Base-by-base conservation (phyloP, 306 rosid genomes). In the Dryas octopetala region DNA sequence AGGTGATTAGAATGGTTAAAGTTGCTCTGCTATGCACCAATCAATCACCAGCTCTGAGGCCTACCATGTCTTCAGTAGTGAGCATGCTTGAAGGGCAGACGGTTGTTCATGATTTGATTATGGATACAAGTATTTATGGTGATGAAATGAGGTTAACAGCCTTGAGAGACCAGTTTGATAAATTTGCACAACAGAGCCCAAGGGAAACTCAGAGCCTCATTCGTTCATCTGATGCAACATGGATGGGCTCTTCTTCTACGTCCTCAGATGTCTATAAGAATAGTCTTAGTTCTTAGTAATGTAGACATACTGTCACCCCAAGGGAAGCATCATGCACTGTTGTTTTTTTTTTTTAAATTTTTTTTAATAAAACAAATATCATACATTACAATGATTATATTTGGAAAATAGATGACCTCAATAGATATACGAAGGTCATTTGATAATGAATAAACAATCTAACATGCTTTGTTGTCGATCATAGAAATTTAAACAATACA, bases 1-100 rank as follows among this genome's bases (percentile, higher is more conserved):
- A 74, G 58, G 77, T 19, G 5, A 11, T 47, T 28, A 5, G 13
- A 61, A 74, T 74, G 69, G 69, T 52, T 1, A 74, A 74, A 49
- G 77, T 74, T 5, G 77, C 77, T 9, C 44, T 74, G 19, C 6
- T 73, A 5, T 74, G 77, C 70, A 74, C 69, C 69, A 74, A 74
- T 48, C 44, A 69, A 5, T 54, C 77, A 5, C 69, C 77, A 9
- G 66, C 70, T 0, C 60, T 74, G 9, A 15, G 77, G 77, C 77
- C 77, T 16, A 61, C 51, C 1, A 74, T 62, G 77, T 74, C 77
- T 7, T 13, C 44, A 9, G 77, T 49, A 16, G 61, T 49, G 77
- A 74, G 77, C 2, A 59, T 74, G 68, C 69, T 74, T 6, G 77
- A 74, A 74, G 77, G 70, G 6, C 15, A 19, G 40, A 62, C 40